Percentiles rank a stretch among this genome's conserved stretches.
Conservation (phyloP, 1,284 basidiomycete species). For the Exsudoporus floridanus region DNA sequence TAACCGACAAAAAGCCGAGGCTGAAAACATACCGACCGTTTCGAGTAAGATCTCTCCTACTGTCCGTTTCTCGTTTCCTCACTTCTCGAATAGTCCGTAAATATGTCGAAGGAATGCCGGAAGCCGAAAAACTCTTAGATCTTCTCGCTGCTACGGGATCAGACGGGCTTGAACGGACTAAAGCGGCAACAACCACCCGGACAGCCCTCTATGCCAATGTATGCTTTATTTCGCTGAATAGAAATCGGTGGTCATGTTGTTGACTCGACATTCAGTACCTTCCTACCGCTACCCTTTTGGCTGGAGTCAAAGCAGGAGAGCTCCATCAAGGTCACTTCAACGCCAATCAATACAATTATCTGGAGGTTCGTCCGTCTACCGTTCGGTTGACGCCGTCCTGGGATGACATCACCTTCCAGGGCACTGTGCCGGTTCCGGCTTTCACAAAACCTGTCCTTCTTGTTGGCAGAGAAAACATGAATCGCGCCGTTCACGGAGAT, state of each 20-base stretch:
- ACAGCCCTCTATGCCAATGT: conserved; percentile 80
- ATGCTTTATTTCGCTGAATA: conserved; percentile 17
- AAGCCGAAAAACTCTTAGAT: conserved; percentile 71
- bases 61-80: not conserved
- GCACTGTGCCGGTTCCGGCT: conserved; percentile 74
- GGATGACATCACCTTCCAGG: conserved; percentile 44
- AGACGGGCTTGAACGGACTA: conserved; percentile 61
- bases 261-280: conserved; percentile 65
- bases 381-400: not conserved
- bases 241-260: not conserved
- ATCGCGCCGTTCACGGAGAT: conserved; percentile 93
- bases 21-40: conserved; percentile 62
- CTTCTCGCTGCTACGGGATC: conserved; percentile 70
- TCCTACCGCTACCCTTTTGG: conserved; percentile 67
- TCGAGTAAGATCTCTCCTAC: conserved; percentile 49
- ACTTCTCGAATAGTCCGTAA: conserved; percentile 53
- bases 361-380: conserved; percentile 60
- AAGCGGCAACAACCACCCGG: conserved; percentile 49
- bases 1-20: conserved; percentile 76
- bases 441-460: conserved; percentile 83
- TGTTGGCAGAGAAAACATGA: conserved; percentile 91
- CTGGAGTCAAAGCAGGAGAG: conserved; percentile 84
- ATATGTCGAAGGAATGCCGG: conserved; percentile 76
- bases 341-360: conserved; percentile 93
- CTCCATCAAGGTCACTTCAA: conserved; percentile 94